Evolutionary conservation across 2,329 filamentous ascomycete species (phyloP).

Genomic region (Amesomyces nigricolor): DNA sequence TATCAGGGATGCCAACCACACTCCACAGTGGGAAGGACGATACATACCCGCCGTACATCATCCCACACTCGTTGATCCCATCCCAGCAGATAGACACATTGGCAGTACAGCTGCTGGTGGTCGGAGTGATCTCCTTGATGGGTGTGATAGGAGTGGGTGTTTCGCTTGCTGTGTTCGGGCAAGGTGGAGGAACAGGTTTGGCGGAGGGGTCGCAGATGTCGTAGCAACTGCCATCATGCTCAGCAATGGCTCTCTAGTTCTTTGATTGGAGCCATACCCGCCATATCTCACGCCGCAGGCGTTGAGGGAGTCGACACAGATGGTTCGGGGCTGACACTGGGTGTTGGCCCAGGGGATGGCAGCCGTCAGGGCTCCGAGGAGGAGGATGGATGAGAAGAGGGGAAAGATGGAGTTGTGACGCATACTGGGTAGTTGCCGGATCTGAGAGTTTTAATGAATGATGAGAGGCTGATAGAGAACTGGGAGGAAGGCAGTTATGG

Average conservation of each 20-base stretch:
- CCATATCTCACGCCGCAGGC: slow-evolving; percentile 21
- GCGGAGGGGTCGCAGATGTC: slow-evolving; percentile 13
- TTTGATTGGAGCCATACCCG: slow-evolving; percentile 10
- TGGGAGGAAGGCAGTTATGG: slow-evolving; percentile 10
- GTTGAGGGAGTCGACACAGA: slow-evolving; percentile 23
- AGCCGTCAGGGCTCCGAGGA: slow-evolving; percentile 9
- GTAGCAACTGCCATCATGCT: slow-evolving; percentile 16
- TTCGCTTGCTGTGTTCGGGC: slow-evolving; percentile 7
- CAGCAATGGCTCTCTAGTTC: not conserved
- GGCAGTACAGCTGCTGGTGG: slow-evolving; percentile 6
- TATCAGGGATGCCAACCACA: not conserved
- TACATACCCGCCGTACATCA: slow-evolving; percentile 22
- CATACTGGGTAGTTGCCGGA: slow-evolving; percentile 9
- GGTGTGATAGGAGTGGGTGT: not conserved
- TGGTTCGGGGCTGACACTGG: slow-evolving; percentile 11
- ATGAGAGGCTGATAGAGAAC: slow-evolving; percentile 5
- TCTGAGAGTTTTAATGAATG: not conserved
- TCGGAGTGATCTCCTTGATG: not conserved
- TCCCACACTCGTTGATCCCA: slow-evolving; percentile 22
- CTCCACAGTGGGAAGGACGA: not conserved
- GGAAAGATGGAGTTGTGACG: not conserved
- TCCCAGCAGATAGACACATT: slow-evolving; percentile 18
- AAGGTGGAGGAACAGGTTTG: slow-evolving; percentile 17
- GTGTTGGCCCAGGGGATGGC: slow-evolving; percentile 7
- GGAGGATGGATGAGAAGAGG: slow-evolving; percentile 13